Evolutionary conservation across 2,329 filamentous ascomycete species (phyloP).

Genomic region (Sclerotiophoma versabilis): DNA sequence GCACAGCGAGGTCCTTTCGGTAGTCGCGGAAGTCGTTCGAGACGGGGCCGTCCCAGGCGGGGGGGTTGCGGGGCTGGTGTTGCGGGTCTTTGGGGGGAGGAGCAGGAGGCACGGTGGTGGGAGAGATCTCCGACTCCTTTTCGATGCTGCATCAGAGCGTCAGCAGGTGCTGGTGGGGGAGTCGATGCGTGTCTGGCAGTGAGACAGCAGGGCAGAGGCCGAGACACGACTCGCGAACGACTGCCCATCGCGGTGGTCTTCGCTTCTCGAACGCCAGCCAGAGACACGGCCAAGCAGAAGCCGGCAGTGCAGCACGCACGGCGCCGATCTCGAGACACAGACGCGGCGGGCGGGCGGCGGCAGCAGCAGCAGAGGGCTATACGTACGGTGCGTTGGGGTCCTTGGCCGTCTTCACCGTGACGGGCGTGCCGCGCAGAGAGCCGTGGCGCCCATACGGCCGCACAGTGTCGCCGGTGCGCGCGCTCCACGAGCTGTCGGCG

Average conservation of each 20-base stretch:
- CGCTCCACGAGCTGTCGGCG: constrained; percentile 71
- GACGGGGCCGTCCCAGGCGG: constrained; percentile 62
- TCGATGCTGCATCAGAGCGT: constrained; percentile 49
- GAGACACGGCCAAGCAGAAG: constrained; percentile 10
- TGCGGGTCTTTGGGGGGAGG: constrained; percentile 47
- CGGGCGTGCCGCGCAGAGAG: constrained; percentile 47
- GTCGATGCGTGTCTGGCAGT: constrained; percentile 25
- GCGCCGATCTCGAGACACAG: constrained; percentile 20
- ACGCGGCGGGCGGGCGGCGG: constrained; percentile 7
- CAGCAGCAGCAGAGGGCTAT: constrained; percentile 15
- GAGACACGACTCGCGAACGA: constrained; percentile 33
- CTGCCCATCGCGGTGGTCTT: constrained; percentile 12
- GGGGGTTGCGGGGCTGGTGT: constrained; percentile 48
- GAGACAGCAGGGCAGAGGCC: constrained; percentile 24
- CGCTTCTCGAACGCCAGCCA: constrained; percentile 14
- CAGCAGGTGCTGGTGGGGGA: constrained; percentile 29
- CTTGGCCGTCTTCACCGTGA: constrained; percentile 65
- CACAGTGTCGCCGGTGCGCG: constrained; percentile 70
- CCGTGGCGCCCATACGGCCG: constrained; percentile 54
- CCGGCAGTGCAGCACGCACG: constrained; percentile 18
- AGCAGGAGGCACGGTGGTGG: constrained; percentile 46
- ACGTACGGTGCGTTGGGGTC: constrained; percentile 56
- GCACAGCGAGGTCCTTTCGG: constrained; percentile 73
- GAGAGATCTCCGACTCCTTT: constrained; percentile 54
- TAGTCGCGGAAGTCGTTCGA: constrained; percentile 72